These are phyloP conservation scores for Pestalotiopsis sp. DNA, from an alignment of 2,329 filamentous ascomycete species.

Conservation along the genomic window DNA sequence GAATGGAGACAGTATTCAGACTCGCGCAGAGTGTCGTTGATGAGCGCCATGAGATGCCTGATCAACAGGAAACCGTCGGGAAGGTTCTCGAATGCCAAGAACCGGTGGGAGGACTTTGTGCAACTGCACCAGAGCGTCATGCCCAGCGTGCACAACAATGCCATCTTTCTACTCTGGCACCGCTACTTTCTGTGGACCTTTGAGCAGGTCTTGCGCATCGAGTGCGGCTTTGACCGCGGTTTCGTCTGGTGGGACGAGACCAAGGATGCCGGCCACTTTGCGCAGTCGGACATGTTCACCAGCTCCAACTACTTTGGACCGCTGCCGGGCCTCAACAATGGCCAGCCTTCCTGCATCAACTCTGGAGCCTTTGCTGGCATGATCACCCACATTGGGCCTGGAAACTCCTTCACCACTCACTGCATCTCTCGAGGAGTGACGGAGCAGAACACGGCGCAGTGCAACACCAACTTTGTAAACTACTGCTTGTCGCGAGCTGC, in stretches of 20 bases:
- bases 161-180: slow-evolving; percentile 35
- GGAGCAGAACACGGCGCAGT: slow-evolving; percentile 28
- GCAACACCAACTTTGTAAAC: slow-evolving; percentile 18
- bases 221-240: slow-evolving; percentile 34
- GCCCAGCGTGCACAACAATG: slow-evolving; percentile 33
- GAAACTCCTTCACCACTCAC: slow-evolving; percentile 28
- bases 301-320: slow-evolving; percentile 28
- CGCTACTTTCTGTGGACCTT: slow-evolving; percentile 22
- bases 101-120: slow-evolving; percentile 36
- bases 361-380: slow-evolving; percentile 28
- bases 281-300: slow-evolving; percentile 30
- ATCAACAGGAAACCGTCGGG: slow-evolving; percentile 28
- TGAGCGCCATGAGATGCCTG: slow-evolving; percentile 32
- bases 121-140: slow-evolving; percentile 33
- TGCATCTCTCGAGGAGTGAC: slow-evolving; percentile 34
- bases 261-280: slow-evolving; percentile 33
- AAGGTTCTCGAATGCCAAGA: slow-evolving; percentile 25
- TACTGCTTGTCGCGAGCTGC: slow-evolving; percentile 16
- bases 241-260: slow-evolving; percentile 38
- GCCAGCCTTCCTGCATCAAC: slow-evolving; percentile 29
- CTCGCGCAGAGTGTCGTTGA: slow-evolving; percentile 30
- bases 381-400: slow-evolving; percentile 18
- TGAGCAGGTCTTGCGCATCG: slow-evolving; percentile 28
- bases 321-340: slow-evolving; percentile 27
- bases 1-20: slow-evolving; percentile 34